Evolutionary conservation across 2,329 filamentous ascomycete genomes (phyloP).

Genomic region (Verticillium zaregamsianum): DNA sequence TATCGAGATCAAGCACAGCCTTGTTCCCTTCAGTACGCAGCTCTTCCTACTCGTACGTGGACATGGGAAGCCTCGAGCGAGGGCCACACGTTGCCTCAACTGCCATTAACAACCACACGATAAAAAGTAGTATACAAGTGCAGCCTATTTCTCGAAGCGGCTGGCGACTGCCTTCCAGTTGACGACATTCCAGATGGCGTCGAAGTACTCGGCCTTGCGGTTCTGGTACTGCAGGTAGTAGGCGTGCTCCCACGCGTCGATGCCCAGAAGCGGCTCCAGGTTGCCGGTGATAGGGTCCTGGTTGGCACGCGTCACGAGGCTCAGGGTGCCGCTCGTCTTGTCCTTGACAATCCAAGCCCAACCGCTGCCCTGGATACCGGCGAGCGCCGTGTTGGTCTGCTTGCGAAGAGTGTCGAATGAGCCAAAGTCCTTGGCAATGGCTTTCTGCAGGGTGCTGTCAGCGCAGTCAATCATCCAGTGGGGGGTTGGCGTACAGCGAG

Average conservation of each 20-base stretch:
- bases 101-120: neutral
- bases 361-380: slow-evolving; percentile 79
- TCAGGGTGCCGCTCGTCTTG: slow-evolving; percentile 55
- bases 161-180: slow-evolving; percentile 91
- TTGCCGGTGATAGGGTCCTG: slow-evolving; percentile 86
- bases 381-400: slow-evolving; percentile 63
- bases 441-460: slow-evolving; percentile 27
- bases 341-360: slow-evolving; percentile 88
- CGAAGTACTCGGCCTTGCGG: slow-evolving; percentile 94
- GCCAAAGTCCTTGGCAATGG: slow-evolving; percentile 66
- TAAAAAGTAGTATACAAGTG: neutral
- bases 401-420: slow-evolving; percentile 60
- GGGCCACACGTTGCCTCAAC: neutral
- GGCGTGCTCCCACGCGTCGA: slow-evolving; percentile 95
- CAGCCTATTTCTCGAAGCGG: slow-evolving; percentile 55
- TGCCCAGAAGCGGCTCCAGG: slow-evolving; percentile 76
- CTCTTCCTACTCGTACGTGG: neutral
- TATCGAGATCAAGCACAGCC: no score
- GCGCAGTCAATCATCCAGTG: neutral
- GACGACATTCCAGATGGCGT: slow-evolving; percentile 88
- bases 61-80: neutral
- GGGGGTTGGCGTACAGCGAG: slow-evolving; percentile 44
- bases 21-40: no score
- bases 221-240: slow-evolving; percentile 97
- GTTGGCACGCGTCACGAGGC: slow-evolving; percentile 71